Evolutionary conservation across 345 rosid species (phyloP), one percentile per base, ranked within the genome.

Genomic region (Lumnitzera littorea): DNA sequence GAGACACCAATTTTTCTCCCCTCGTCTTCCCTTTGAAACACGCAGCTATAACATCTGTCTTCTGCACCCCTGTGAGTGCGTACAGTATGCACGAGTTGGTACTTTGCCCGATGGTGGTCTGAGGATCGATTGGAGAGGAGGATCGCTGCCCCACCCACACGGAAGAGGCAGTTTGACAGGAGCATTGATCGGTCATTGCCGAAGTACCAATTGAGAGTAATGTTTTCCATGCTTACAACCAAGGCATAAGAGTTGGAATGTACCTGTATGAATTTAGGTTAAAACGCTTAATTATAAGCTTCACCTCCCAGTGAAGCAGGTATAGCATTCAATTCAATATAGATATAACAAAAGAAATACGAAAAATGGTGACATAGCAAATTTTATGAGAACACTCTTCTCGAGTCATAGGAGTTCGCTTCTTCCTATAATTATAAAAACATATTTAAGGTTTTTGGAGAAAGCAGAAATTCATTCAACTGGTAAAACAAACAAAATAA

Each of bases 101-200:
- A 51, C 54, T 51, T 51, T 16, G 54, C 54, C 0, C n/a, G 1
- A 51, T 24, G 54, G 5, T 11, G 24, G 8, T 51, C 54, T 8
- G 54, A 51, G 11, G 11, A 24, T 15, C 54, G 54, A 24, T 51
- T 51, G 23, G 54, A 11, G 16, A 51, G 24, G 16, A 51, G 54
- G 14, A 51, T 24, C 5, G 54, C 54, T 0, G 54, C 54, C 1
- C 54, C 54, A 10, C 54, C 54, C 54, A 51, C 14, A 7, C 54
- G 54, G n/a, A 51, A 51, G 54, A 51, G 54, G 54, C 54, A 51
- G 24, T 51, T 51, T 24, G 54, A 11, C 15, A 51, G 23, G 54
- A 51, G 54, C 54, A 51, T 51, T 4, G 54, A 51, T 24, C 54
- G 54, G 16, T 51, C 54, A 51, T 51, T 51, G 54, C 54, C 54